Percentiles rank a stretch among this genome's conserved stretches.
Conservation (phyloP, 106 monocot species). For the Hemerocallis citrina region DNA sequence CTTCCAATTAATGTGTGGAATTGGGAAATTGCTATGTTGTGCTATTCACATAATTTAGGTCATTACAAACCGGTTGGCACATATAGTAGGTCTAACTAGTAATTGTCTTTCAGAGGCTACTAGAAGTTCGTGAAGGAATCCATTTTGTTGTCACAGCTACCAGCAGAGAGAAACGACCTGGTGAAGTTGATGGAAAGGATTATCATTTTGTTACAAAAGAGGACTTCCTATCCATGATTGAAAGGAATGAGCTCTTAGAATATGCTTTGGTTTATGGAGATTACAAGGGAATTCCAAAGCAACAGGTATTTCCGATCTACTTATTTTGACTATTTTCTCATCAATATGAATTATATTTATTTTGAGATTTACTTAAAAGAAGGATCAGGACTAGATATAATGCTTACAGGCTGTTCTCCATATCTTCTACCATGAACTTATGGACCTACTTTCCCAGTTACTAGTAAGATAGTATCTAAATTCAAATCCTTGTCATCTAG, state of each 20-base stretch:
- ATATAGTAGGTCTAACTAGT: too few species aligned
- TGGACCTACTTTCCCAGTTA: too few species aligned
- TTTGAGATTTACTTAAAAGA: too few species aligned
- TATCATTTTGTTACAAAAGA: slow-evolving; percentile 94
- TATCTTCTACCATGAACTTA: too few species aligned
- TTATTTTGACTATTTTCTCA: not conserved
- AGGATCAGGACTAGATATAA: too few species aligned
- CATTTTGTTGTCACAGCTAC: slow-evolving; percentile 98
- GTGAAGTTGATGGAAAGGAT: slow-evolving; percentile 92
- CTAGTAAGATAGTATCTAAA: too few species aligned
- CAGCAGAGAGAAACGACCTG: slow-evolving; percentile 63
- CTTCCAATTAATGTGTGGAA: too few species aligned
- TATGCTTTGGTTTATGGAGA: slow-evolving; percentile 99
- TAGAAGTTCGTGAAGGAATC: slow-evolving; percentile 70
- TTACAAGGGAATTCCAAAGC: slow-evolving; percentile 97
- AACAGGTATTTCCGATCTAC: slow-evolving; percentile 53
- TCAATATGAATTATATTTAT: too few species aligned
- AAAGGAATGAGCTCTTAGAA: slow-evolving; percentile 81
- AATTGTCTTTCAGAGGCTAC: slow-evolving; percentile 50
- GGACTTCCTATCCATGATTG: slow-evolving; percentile 86
- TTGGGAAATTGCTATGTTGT: not conserved
- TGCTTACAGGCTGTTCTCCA: too few species aligned
- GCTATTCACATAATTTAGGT: not conserved
- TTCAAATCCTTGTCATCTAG: too few species aligned
- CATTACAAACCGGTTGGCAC: too few species aligned